Conservation (phyloP, 1,284 basidiomycete species). For the Farysia itapuensis region DNA sequence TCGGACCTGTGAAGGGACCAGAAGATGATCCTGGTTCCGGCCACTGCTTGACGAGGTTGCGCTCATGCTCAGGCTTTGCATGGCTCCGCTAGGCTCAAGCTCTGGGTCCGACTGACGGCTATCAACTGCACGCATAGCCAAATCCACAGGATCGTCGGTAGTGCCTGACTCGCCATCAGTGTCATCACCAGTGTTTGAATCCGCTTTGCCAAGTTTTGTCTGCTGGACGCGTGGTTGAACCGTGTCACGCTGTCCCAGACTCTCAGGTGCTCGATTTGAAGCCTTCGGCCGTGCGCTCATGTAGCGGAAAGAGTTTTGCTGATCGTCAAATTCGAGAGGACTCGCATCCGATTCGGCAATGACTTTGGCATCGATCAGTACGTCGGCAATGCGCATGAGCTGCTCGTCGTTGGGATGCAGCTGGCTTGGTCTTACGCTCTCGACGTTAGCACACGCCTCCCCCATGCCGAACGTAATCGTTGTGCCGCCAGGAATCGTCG, state of each 20-base stretch:
- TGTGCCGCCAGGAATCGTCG: slow-evolving; percentile 18
- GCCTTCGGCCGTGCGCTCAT: background rate
- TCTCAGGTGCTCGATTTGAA: background rate
- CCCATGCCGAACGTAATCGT: slow-evolving; percentile 34
- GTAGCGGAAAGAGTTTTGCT: slow-evolving; percentile 37
- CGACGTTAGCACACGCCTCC: slow-evolving; percentile 31
- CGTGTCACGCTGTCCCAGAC: background rate
- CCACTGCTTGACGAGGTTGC: background rate
- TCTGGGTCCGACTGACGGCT: too few relatives aligned
- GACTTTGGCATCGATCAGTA: slow-evolving; percentile 73
- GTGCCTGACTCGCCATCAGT: slow-evolving; percentile 23
- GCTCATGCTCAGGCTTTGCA: too few relatives aligned
- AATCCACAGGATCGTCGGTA: slow-evolving; percentile 48
- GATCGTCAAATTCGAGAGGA: slow-evolving; percentile 48
- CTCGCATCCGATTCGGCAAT: slow-evolving; percentile 66
- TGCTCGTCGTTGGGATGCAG: slow-evolving; percentile 93
- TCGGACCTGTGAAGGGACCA: slow-evolving; percentile 26
- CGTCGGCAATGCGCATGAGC: slow-evolving; percentile 85
- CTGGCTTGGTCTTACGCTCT: slow-evolving; percentile 56
- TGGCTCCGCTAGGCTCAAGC: too few relatives aligned
- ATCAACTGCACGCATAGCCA: slow-evolving; percentile 50
- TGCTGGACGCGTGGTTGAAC: background rate
- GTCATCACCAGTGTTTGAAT: background rate
- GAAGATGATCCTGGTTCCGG: slow-evolving; percentile 1
- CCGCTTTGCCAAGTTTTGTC: background rate